Conservation (phyloP, 1,284 basidiomycete genomes). For the Malassezia obtusa region DNA sequence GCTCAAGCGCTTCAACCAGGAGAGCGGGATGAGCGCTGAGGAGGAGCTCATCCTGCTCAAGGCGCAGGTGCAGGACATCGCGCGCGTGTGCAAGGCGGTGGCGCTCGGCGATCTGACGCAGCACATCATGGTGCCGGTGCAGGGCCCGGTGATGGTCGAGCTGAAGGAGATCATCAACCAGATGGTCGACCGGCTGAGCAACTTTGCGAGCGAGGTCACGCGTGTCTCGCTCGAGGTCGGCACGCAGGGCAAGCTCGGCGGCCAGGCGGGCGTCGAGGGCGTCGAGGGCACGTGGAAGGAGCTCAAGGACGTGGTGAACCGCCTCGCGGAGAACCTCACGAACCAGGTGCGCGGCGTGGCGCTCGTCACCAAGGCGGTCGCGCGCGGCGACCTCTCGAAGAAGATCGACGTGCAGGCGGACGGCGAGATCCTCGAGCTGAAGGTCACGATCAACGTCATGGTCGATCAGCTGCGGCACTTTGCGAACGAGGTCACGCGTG, state of each 20-base stretch:
- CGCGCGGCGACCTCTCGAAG: slow-evolving; percentile 83
- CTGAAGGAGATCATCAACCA: slow-evolving; percentile 96
- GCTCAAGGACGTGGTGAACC: slow-evolving; percentile 48
- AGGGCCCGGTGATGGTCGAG: slow-evolving; percentile 92
- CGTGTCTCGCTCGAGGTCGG: slow-evolving; percentile 75
- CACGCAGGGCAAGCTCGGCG: slow-evolving; percentile 49
- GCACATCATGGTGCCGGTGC: slow-evolving; percentile 91
- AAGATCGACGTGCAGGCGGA: slow-evolving; percentile 94
- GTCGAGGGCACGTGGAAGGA: slow-evolving; percentile 49
- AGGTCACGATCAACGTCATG: slow-evolving; percentile 98
- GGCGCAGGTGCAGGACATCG: slow-evolving; percentile 80
- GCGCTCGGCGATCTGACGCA: slow-evolving; percentile 85
- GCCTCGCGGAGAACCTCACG: slow-evolving; percentile 57
- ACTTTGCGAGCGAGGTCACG: slow-evolving; percentile 88
- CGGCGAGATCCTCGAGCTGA: slow-evolving; percentile 91
- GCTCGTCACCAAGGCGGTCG: slow-evolving; percentile 93
- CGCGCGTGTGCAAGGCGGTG: slow-evolving; percentile 87
- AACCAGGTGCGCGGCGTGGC: slow-evolving; percentile 90
- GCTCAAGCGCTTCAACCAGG: slow-evolving; percentile 42
- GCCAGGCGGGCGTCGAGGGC: slow-evolving; percentile 47
- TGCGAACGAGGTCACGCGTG: slow-evolving; percentile 90
- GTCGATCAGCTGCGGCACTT: slow-evolving; percentile 74
- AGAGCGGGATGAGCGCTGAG: slow-evolving; percentile 53
- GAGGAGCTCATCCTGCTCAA: slow-evolving; percentile 73
- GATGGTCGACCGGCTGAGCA: slow-evolving; percentile 76